Conservation (phyloP, 352 stramenopile species). For the Phytophthora meadii region DNA sequence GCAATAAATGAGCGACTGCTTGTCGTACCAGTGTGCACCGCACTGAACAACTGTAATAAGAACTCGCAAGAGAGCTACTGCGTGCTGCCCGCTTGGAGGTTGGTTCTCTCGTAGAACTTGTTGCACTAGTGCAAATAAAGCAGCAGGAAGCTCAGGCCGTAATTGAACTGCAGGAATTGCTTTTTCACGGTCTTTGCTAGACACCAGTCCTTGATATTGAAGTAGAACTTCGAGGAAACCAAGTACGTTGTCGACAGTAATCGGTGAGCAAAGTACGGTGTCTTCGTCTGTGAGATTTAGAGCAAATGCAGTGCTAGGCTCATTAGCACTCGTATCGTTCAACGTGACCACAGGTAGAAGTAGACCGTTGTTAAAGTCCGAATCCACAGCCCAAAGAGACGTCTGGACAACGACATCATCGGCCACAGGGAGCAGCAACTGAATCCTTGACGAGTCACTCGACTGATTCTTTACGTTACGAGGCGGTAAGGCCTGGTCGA, state of each 20-base stretch:
- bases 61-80: constrained; percentile 67
- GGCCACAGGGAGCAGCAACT: constrained; percentile 31
- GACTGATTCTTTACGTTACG: constrained; percentile 48
- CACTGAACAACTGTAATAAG: constrained; percentile 73
- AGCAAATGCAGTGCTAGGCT: constrained; percentile 51
- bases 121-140: constrained; percentile 78
- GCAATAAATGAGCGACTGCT: constrained; percentile 77
- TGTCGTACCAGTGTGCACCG: constrained; percentile 75
- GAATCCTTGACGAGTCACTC: constrained; percentile 29
- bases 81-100: constrained; percentile 53
- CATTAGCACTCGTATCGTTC: constrained; percentile 42
- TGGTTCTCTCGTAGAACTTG: constrained; percentile 74
- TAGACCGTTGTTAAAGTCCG: constrained; percentile 58
- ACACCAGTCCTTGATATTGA: constrained; percentile 43
- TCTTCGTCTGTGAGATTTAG: constrained; percentile 80
- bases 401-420: constrained; percentile 70
- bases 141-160: constrained; percentile 60
- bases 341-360: constrained; percentile 78
- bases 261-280: constrained; percentile 68
- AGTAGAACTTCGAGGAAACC: constrained; percentile 73
- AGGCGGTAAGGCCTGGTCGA: constrained; percentile 12
- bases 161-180: constrained; percentile 30
- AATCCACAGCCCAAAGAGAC: constrained; percentile 73
- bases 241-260: constrained; percentile 68
- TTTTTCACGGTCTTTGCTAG: constrained; percentile 4